Conservation (phyloP, 2,329 filamentous ascomycete genomes). For the Neonectria sp. region DNA sequence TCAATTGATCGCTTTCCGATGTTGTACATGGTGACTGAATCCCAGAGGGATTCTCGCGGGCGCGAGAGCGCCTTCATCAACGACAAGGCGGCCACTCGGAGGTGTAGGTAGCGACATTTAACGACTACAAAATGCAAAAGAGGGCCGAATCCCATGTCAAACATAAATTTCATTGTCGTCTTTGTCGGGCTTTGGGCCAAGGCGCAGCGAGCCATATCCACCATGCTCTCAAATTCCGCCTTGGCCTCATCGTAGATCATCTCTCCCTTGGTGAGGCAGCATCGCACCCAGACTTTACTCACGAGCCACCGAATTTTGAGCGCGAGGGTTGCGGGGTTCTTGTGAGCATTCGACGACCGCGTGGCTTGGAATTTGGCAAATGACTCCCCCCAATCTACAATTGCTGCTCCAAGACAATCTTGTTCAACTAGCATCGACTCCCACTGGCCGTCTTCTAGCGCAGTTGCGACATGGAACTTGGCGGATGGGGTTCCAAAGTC, state of each 20-base stretch:
- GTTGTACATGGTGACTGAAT: constrained; percentile 50
- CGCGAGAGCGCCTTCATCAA: constrained; percentile 51
- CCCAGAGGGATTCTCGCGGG: constrained; percentile 56
- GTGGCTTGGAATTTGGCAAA: constrained; percentile 42
- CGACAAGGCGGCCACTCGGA: constrained; percentile 52
- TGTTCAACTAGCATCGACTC: constrained; percentile 44
- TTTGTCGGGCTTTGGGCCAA: constrained; percentile 7
- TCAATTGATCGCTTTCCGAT: constrained; percentile 54
- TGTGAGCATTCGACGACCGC: constrained; percentile 6
- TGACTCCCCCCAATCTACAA: constrained; percentile 49
- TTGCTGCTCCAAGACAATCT: constrained; percentile 32
- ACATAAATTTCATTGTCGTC: constrained; percentile 51
- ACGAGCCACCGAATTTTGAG: constrained; percentile 52
- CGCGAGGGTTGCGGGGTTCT: constrained; percentile 31
- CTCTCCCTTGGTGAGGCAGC: constrained; percentile 50
- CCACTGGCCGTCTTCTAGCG: constrained; percentile 26
- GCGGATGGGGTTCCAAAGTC: constrained; percentile 40
- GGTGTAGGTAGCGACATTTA: constrained; percentile 57
- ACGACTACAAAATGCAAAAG: constrained; percentile 55
- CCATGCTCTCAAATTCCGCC: constrained; percentile 50
- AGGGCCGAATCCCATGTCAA: constrained; percentile 58
- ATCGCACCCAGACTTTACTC: constrained; percentile 52
- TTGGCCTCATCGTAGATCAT: constrained; percentile 53
- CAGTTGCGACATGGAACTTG: constrained; percentile 36
- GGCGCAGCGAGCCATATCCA: constrained; percentile 45